phyloP scores from a whole-genome alignment of 2,329 filamentous ascomycete genomes.

The Ascochyta viciae-villosae region DNA sequence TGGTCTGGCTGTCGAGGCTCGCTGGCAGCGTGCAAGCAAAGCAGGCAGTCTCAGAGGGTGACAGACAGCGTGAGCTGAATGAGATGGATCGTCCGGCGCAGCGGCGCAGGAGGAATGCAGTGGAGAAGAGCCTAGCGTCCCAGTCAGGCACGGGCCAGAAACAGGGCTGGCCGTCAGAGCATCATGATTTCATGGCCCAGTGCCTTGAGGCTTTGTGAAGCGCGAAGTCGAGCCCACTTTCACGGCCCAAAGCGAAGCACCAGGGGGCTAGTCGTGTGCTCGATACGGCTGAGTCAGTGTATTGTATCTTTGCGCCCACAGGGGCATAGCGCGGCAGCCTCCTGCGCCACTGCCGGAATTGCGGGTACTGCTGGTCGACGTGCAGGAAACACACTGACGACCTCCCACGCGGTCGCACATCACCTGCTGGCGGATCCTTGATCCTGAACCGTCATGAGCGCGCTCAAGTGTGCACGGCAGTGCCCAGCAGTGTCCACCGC shows the following conservation, averaged over 20 bases:
- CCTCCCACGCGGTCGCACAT: conserved; percentile 7
- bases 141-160: conserved; percentile 11
- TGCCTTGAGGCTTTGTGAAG: conserved; percentile 11
- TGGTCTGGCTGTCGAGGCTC: neutral
- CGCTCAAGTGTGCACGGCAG: too few species aligned
- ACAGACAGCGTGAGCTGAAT: conserved; percentile 8
- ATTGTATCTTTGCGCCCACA: neutral
- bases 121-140: conserved; percentile 18
- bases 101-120: conserved; percentile 20
- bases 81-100: conserved; percentile 17
- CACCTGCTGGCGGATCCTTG: neutral
- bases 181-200: conserved; percentile 12
- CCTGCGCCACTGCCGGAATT: conserved; percentile 3
- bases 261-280: neutral
- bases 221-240: conserved; percentile 10
- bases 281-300: conserved; percentile 4
- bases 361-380: neutral
- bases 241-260: neutral
- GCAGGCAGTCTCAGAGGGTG: conserved; percentile 4
- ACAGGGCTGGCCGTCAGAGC: conserved; percentile 20
- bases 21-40: neutral
- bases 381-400: conserved; percentile 3
- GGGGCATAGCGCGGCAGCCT: neutral
- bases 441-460: neutral
- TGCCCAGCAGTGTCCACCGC: too few species aligned